phyloP scores from a whole-genome alignment of 257 asterid genomes.

The Haberlea rhodopensis region DNA sequence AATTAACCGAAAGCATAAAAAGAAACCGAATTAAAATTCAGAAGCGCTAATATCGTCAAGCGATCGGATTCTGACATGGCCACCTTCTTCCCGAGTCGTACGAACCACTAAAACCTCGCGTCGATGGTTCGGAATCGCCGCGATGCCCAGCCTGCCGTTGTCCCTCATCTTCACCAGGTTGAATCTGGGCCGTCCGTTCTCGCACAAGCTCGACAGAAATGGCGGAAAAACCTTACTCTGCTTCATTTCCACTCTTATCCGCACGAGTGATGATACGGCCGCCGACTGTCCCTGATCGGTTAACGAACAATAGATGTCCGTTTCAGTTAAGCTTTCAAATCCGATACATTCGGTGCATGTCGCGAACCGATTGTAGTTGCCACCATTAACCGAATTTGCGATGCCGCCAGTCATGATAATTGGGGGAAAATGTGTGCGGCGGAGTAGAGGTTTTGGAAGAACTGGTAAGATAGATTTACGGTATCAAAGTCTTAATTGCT shows the following conservation, averaged over 20 bases:
- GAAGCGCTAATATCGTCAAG: neutral
- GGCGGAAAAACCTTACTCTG: conserved; percentile 19
- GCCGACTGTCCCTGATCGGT: neutral
- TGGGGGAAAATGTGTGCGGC: too few species aligned
- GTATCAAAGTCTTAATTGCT: too few species aligned
- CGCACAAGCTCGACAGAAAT: conserved; percentile 12
- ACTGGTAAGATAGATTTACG: too few species aligned
- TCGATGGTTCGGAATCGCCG: neutral
- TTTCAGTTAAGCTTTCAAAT: conserved; percentile 21
- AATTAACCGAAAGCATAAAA: neutral
- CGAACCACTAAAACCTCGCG: conserved; percentile 7
- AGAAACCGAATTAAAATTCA: too few species aligned
- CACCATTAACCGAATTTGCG: too few species aligned
- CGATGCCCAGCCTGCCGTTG: conserved; percentile 20
- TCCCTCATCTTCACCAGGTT: conserved; percentile 10
- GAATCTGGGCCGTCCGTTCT: conserved; percentile 19
- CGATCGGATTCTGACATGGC: neutral
- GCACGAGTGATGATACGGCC: neutral
- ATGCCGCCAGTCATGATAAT: neutral
- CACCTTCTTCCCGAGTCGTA: neutral
- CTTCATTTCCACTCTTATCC: neutral
- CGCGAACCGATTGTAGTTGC: neutral
- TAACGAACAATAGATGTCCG: neutral
- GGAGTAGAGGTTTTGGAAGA: too few species aligned
- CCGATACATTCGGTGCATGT: conserved; percentile 25